Evolutionary conservation across 352 stramenopile species (phyloP).

Genomic region (Pythium insidiosum): DNA sequence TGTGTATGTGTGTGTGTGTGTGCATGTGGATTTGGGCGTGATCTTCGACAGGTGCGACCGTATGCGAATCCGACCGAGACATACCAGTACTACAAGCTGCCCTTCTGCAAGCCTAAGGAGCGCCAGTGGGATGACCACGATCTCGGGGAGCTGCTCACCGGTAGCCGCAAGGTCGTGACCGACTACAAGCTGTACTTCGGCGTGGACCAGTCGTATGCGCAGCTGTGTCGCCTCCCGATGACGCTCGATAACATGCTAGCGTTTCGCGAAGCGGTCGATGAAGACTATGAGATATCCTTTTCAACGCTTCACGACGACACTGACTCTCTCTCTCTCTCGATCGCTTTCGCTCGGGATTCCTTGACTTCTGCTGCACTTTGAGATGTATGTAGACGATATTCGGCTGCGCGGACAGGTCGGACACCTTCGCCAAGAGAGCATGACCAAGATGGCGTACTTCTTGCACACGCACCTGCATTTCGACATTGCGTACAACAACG

Average conservation of each 20-base stretch:
- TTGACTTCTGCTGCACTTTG: slow-evolving; percentile 62
- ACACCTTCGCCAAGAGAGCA: slow-evolving; percentile 71
- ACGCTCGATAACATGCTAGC: slow-evolving; percentile 67
- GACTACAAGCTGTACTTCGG: slow-evolving; percentile 80
- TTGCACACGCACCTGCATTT: slow-evolving; percentile 97
- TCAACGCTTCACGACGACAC: background rate
- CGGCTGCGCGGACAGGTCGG: slow-evolving; percentile 95
- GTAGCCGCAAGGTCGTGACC: slow-evolving; percentile 90
- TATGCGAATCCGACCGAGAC: slow-evolving; percentile 98
- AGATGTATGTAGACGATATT: slow-evolving; percentile 98
- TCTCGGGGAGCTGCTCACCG: slow-evolving; percentile 93
- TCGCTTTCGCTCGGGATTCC: slow-evolving; percentile 2
- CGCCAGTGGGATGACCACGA: slow-evolving; percentile 85
- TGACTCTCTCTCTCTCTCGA: background rate
- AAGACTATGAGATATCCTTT: slow-evolving; percentile 91
- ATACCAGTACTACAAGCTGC: slow-evolving; percentile 98
- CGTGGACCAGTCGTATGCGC: slow-evolving; percentile 75
- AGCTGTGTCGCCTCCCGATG: slow-evolving; percentile 87
- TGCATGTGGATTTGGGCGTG: background rate
- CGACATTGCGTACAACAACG: slow-evolving; percentile 89
- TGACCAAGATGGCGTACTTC: slow-evolving; percentile 78
- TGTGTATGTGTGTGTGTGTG: too few relatives aligned
- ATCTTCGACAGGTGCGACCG: slow-evolving; percentile 55
- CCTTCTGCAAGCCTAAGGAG: slow-evolving; percentile 90
- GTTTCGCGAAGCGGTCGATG: slow-evolving; percentile 95